A percentile compares a stretch with the other conserved stretches of the same genome.
phyloP scores from a whole-genome alignment of 2,329 filamentous ascomycete species.

The Canariomyces notabilis region DNA sequence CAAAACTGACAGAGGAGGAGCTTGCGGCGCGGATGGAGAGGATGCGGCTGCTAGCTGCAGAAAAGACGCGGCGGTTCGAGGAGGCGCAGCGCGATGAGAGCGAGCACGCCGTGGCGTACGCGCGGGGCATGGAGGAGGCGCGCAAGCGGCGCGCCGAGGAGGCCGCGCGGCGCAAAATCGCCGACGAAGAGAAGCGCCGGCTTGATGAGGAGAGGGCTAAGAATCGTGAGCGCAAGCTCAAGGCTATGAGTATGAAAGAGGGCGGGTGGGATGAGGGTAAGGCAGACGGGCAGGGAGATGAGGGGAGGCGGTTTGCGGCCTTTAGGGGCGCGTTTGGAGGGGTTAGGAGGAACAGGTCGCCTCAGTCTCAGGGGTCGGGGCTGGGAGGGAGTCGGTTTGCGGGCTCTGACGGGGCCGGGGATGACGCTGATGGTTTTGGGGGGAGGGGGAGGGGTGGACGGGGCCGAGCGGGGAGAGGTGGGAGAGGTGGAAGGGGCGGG shows the following conservation, averaged over 20 bases:
- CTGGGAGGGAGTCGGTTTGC: slow-evolving; percentile 42
- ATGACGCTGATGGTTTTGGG: slow-evolving; percentile 18
- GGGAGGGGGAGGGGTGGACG: slow-evolving; percentile 10
- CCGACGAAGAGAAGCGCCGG: slow-evolving; percentile 47
- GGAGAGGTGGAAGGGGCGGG: slow-evolving; percentile 30
- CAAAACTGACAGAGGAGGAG: slow-evolving; percentile 56
- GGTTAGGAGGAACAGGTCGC: slow-evolving; percentile 23
- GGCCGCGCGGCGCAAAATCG: slow-evolving; percentile 45
- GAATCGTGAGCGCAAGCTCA: slow-evolving; percentile 57
- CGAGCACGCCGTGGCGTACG: slow-evolving; percentile 50
- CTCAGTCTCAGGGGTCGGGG: slow-evolving; percentile 27
- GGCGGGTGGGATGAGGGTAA: slow-evolving; percentile 58
- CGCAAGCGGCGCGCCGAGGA: slow-evolving; percentile 48
- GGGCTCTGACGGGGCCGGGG: slow-evolving; percentile 26
- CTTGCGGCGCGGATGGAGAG: slow-evolving; percentile 55
- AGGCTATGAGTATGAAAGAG: slow-evolving; percentile 50
- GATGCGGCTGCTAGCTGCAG: slow-evolving; percentile 54
- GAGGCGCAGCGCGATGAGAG: slow-evolving; percentile 53
- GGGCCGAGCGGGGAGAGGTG: slow-evolving; percentile 26
- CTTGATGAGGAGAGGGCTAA: slow-evolving; percentile 56
- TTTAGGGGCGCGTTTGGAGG: slow-evolving; percentile 42
- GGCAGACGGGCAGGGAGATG: slow-evolving; percentile 34
- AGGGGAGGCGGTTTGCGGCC: slow-evolving; percentile 28
- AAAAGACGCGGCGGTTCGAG: slow-evolving; percentile 56
- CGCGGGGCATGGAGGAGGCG: slow-evolving; percentile 52